These are phyloP conservation scores for Colletotrichum navitas DNA, from an alignment of 2,329 filamentous ascomycete species.

Conservation along the genomic window DNA sequence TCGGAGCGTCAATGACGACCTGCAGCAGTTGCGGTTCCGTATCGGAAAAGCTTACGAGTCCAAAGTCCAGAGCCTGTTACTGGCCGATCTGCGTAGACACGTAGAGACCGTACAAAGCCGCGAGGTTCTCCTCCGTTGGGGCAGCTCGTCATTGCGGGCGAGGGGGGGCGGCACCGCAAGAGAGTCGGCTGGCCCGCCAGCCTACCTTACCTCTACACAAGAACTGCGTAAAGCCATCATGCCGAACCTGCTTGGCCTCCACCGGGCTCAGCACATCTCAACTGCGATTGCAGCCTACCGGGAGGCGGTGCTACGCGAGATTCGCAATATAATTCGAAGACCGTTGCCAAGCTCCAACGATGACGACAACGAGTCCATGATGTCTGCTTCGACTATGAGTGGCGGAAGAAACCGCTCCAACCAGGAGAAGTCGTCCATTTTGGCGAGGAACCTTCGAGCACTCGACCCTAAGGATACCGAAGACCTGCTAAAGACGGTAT, in stretches of 20 bases:
- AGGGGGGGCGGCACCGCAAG: conserved; percentile 75
- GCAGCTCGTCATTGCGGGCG: conserved; percentile 78
- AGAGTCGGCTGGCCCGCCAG: conserved; percentile 77
- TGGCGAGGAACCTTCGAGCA: conserved; percentile 88
- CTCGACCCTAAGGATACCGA: conserved; percentile 89
- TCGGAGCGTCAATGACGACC: conserved; percentile 82
- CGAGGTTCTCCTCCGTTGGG: conserved; percentile 88
- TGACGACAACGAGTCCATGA: conserved; percentile 91
- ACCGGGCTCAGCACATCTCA: conserved; percentile 82
- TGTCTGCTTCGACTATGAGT: conserved; percentile 83
- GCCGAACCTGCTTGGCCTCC: conserved; percentile 81
- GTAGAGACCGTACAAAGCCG: conserved; percentile 76
- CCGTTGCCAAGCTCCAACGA: conserved; percentile 93
- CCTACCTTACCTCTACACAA: conserved; percentile 81
- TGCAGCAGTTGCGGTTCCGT: conserved; percentile 80
- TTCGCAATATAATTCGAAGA: conserved; percentile 85
- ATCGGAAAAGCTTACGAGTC: conserved; percentile 90
- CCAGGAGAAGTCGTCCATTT: conserved; percentile 89
- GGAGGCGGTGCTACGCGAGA: conserved; percentile 85
- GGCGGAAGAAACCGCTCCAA: conserved; percentile 77
- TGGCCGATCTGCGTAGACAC: conserved; percentile 86
- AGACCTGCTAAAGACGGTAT: conserved; percentile 83
- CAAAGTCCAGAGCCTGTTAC: conserved; percentile 81
- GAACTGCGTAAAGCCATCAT: conserved; percentile 78
- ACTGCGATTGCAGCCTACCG: conserved; percentile 87